A percentile compares a stretch with the other conserved stretches of the same genome.
Conservation (phyloP, 345 rosid genomes). For the Populus pruinosa region DNA sequence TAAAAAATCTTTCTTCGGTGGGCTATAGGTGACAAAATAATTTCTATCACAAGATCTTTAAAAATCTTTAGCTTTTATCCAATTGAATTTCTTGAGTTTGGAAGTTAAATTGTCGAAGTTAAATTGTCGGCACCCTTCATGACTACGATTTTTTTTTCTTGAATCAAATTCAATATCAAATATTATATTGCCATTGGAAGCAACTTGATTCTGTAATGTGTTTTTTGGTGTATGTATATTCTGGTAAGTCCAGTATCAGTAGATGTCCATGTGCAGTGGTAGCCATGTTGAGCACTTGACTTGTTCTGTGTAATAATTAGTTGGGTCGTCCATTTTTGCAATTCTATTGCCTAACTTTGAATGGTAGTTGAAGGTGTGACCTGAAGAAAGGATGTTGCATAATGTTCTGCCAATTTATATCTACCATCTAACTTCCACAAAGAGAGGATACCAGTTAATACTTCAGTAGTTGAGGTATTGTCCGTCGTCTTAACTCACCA, state of each 20-base stretch:
- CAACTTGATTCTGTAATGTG: not conserved
- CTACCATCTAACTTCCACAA: not conserved
- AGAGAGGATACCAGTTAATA: not conserved
- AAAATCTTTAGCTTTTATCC: too few species aligned
- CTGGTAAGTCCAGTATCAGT: not conserved
- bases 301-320: not conserved
- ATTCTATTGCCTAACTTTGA: conserved; percentile 18
- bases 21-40: too few species aligned
- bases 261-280: not conserved
- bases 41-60: too few species aligned
- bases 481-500: not conserved
- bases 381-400: conserved; percentile 14
- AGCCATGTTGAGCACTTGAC: not conserved
- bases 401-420: not conserved
- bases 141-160: too few species aligned
- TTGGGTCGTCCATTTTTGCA: not conserved
- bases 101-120: too few species aligned
- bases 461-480: not conserved
- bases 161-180: too few species aligned
- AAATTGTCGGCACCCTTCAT: too few species aligned
- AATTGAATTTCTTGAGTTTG: too few species aligned
- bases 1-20: too few species aligned
- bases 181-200: too few species aligned
- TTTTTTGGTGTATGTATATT: not conserved
- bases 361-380: conserved; percentile 31